Base-by-base conservation (phyloP, 805 yeast species). In the Blastobotrys attinorum region DNA sequence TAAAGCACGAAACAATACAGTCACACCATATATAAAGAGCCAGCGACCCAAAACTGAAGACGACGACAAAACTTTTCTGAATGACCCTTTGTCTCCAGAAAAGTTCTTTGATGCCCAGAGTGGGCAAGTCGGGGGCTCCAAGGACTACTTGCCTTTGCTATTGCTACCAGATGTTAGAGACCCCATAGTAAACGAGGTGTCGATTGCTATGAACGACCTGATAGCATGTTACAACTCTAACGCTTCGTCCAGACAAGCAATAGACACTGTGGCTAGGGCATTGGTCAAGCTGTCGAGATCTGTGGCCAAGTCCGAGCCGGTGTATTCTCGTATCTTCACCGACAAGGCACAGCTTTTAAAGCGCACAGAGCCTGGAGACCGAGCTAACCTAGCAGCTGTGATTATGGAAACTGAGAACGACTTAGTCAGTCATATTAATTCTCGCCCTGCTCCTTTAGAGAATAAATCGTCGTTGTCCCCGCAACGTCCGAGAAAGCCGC, bases 131-230 rank as follows among this genome's bases (percentile, higher is more conserved):
- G 53, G 49, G 10, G 44, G 45, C n/a, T 43, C 43, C 20, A 44
- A 51, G 37, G 55, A 52, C 16, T 56, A 56, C 34, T 45, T 56
- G 25, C 60, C 60, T 3, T 39, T 56, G 41, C 39, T 56, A n/a
- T 42, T 49, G 36, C 43, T 56, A 31, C 60, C 59, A 3, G 59
- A 56, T 33, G 49, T 46, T 4, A 36, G 49, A 3, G 54, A 56
- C 44, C 52, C 49, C 3, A 36, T 50, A 6, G 47, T 56, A 15
- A 44, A 47, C n/a, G 48, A 41, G 3, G 52, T 52, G 13, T 43
- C 55, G 41, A 51, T 53, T 56, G 45, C 53, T 2, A 46, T 56
- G 39, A 56, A 56, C 40, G 60, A 55, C 25, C 50, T 56, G 38
- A 56, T 56, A 16, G 46, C 51, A 11, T 47, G 53, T 31, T 47